Conservation (phyloP, 805 yeast species). For the Teunomyces gatunensis region DNA sequence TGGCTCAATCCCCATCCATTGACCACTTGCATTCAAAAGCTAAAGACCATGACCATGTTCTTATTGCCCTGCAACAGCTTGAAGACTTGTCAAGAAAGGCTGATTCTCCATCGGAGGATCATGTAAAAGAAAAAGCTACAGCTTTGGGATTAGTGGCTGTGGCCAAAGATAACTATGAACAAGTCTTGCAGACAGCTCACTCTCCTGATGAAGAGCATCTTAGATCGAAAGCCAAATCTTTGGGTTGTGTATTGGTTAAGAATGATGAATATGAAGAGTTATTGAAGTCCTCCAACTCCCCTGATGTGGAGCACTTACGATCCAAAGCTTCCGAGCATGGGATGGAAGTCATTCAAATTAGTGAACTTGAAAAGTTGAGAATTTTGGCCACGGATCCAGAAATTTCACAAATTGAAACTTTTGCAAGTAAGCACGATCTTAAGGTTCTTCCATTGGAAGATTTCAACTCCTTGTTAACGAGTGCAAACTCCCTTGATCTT, state of each 20-base stretch:
- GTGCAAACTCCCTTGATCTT: background rate
- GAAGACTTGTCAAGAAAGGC: conserved; percentile 5
- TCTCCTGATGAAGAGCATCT: conserved; percentile 12
- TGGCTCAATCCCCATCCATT: conserved; percentile 19
- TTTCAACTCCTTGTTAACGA: background rate
- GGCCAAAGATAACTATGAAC: conserved; percentile 10
- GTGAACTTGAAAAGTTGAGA: conserved; percentile 4
- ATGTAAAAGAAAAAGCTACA: conserved; percentile 12
- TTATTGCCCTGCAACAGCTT: conserved; percentile 5
- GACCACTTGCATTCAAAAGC: conserved; percentile 19
- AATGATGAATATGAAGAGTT: conserved; percentile 18
- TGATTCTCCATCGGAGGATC: conserved; percentile 6
- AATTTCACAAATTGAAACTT: conserved; percentile 7
- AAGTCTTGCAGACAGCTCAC: conserved; percentile 7
- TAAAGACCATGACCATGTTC: conserved; percentile 5
- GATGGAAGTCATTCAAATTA: background rate
- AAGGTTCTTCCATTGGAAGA: conserved; percentile 6
- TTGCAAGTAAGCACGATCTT: conserved; percentile 15
- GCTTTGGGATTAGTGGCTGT: conserved; percentile 11
- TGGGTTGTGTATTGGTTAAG: conserved; percentile 8
- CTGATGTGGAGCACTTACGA: conserved; percentile 8
- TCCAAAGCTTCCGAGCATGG: conserved; percentile 5
- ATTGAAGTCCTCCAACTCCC: conserved; percentile 12
- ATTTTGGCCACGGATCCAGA: conserved; percentile 9
- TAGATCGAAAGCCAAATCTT: conserved; percentile 6